phyloP scores from a whole-genome alignment of 306 rosid genomes.

The Pterocarpus santalinus region DNA sequence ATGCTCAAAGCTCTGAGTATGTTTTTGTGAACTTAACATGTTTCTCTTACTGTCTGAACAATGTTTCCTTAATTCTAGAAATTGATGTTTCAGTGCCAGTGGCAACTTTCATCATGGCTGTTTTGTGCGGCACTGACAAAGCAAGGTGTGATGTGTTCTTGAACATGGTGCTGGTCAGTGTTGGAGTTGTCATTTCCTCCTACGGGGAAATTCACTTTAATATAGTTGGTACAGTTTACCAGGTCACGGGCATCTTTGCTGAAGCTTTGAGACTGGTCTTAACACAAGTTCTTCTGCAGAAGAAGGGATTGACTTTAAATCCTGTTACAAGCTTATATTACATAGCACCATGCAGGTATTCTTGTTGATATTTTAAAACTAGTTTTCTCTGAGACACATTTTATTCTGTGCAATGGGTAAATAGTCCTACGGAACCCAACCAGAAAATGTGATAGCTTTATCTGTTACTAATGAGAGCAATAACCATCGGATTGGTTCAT shows the following conservation, averaged over 20 bases:
- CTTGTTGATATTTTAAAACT: conserved; percentile 7
- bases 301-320: conserved; percentile 85
- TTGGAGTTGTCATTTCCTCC: conserved; percentile 90
- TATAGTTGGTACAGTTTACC: conserved; percentile 85
- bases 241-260: conserved; percentile 87
- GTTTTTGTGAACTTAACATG: conserved; percentile 43
- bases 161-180: conserved; percentile 94
- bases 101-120: conserved; percentile 85
- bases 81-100: conserved; percentile 83
- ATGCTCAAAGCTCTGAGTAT: conserved; percentile 93
- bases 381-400: conserved; percentile 29
- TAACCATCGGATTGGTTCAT: conserved; percentile 32
- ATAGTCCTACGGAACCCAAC: neutral
- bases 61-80: conserved; percentile 37
- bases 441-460: neutral
- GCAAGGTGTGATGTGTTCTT: conserved; percentile 88
- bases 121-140: conserved; percentile 81
- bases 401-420: neutral
- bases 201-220: conserved; percentile 94
- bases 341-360: conserved; percentile 94
- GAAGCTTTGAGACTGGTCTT: conserved; percentile 91
- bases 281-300: conserved; percentile 91
- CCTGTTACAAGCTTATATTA: conserved; percentile 88
- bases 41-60: conserved; percentile 11
- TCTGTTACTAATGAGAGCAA: neutral